A percentile compares a stretch with the other conserved stretches of the same genome.
phyloP scores from a whole-genome alignment of 2,329 filamentous ascomycete species.

The Chalara sp. region DNA sequence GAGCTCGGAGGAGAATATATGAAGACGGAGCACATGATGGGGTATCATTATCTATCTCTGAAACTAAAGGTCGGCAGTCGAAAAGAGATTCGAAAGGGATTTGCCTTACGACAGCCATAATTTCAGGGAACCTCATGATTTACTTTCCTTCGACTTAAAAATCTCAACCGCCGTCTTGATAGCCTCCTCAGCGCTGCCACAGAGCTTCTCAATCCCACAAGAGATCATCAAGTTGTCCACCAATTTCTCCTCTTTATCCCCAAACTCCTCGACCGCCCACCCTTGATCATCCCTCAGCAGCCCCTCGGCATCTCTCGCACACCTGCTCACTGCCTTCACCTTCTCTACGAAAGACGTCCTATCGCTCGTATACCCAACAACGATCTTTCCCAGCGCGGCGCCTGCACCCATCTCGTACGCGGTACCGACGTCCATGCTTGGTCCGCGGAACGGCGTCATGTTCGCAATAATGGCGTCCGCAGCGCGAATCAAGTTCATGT shows the following conservation, averaged over 20 bases:
- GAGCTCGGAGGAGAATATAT: too few relatives aligned
- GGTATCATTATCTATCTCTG: too few relatives aligned
- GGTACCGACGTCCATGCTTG: slow-evolving; percentile 20
- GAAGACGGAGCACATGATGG: too few relatives aligned
- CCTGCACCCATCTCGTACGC: slow-evolving; percentile 22
- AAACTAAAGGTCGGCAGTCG: too few relatives aligned
- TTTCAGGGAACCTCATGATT: too few relatives aligned
- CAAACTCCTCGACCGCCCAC: slow-evolving; percentile 36
- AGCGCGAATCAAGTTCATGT: slow-evolving; percentile 16
- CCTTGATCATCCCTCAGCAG: slow-evolving; percentile 15
- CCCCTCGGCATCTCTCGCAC: slow-evolving; percentile 9
- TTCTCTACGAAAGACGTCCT: slow-evolving; percentile 14
- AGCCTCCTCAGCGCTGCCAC: slow-evolving; percentile 16
- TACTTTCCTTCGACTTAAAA: slow-evolving; percentile 1
- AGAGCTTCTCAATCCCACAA: slow-evolving; percentile 15
- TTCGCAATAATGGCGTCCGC: slow-evolving; percentile 18
- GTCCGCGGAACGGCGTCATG: slow-evolving; percentile 19
- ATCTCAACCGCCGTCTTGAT: slow-evolving; percentile 9
- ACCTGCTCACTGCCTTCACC: slow-evolving; percentile 1
- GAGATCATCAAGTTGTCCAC: slow-evolving; percentile 23
- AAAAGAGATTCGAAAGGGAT: too few relatives aligned
- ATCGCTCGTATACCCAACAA: slow-evolving; percentile 16
- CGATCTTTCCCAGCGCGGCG: slow-evolving; percentile 16
- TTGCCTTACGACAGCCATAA: too few relatives aligned
- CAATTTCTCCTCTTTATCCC: slow-evolving; percentile 34